Percentiles rank a stretch among this genome's conserved stretches.
These are phyloP conservation scores for Nothophytophthora sp. DNA, from an alignment of 352 stramenopile species.

Conservation along the genomic window DNA sequence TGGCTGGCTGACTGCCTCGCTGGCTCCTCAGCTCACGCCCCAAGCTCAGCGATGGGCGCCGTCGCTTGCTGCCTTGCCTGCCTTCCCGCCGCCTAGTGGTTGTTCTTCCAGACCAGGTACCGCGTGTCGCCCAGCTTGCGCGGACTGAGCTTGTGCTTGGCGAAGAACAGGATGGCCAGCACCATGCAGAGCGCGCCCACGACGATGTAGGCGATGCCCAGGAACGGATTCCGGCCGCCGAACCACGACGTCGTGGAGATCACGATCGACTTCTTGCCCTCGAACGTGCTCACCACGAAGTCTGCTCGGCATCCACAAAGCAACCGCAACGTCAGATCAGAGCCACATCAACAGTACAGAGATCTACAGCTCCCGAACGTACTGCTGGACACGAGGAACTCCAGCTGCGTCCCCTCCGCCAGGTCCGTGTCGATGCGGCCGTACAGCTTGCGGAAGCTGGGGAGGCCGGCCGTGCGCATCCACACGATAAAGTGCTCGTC, in stretches of 20 bases:
- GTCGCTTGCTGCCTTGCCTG: constrained; percentile 17
- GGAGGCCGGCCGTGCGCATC: constrained; percentile 98
- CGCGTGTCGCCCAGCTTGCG: constrained; percentile 94
- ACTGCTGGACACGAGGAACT: constrained; percentile 93
- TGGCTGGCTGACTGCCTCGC: constrained; percentile 11
- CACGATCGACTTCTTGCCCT: constrained; percentile 96
- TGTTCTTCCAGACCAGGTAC: constrained; percentile 97
- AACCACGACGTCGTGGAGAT: constrained; percentile 97
- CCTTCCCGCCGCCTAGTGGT: constrained; percentile 62
- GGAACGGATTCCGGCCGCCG: constrained; percentile 96
- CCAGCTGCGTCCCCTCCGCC: constrained; percentile 83
- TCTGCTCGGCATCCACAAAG: constrained; percentile 55
- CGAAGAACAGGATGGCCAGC: constrained; percentile 94
- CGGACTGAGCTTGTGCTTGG: constrained; percentile 95
- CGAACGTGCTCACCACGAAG: constrained; percentile 95
- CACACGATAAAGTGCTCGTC: constrained; percentile 99
- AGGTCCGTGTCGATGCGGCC: constrained; percentile 96
- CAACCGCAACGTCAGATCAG: not conserved
- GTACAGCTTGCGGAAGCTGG: constrained; percentile 99
- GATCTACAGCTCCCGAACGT: constrained; percentile 27
- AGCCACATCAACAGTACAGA: not conserved
- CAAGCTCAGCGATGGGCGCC: too few species aligned
- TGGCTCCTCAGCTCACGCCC: too few species aligned
- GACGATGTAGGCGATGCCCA: constrained; percentile 96
- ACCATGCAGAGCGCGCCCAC: constrained; percentile 94